These are phyloP conservation scores for Sphaerulina musiva DNA, from an alignment of 2,329 filamentous ascomycete species.

Conservation along the genomic window DNA sequence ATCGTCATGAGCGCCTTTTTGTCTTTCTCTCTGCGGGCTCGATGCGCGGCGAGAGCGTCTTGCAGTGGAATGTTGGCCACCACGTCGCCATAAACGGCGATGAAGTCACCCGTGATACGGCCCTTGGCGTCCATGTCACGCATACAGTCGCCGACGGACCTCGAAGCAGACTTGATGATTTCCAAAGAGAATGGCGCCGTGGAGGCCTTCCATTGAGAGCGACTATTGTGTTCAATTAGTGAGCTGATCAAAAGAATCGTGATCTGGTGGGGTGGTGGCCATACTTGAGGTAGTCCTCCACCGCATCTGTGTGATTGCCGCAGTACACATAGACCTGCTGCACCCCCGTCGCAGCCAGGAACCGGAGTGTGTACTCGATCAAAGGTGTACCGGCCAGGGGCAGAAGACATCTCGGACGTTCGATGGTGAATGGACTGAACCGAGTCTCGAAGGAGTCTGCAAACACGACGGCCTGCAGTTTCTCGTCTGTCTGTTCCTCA, in stretches of 20 bases:
- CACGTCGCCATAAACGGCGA: slow-evolving; percentile 86
- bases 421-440: slow-evolving; percentile 82
- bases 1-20: slow-evolving; percentile 98
- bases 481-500: slow-evolving; percentile 56
- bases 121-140: slow-evolving; percentile 83
- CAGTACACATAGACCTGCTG: slow-evolving; percentile 90
- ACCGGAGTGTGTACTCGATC: slow-evolving; percentile 96
- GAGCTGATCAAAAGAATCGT: background rate
- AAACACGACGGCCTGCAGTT: slow-evolving; percentile 64
- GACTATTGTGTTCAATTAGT: background rate
- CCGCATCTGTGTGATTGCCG: slow-evolving; percentile 74
- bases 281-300: slow-evolving; percentile 76
- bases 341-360: slow-evolving; percentile 90
- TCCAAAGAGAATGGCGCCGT: slow-evolving; percentile 80
- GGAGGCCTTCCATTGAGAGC: slow-evolving; percentile 64
- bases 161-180: slow-evolving; percentile 79
- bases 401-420: slow-evolving; percentile 87
- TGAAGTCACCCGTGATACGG: slow-evolving; percentile 81
- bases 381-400: slow-evolving; percentile 88
- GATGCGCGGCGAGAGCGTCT: slow-evolving; percentile 67
- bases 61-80: slow-evolving; percentile 87
- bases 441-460: slow-evolving; percentile 91
- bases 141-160: slow-evolving; percentile 87
- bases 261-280: slow-evolving; percentile 8
- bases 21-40: slow-evolving; percentile 70